phyloP scores from a whole-genome alignment of 228 moss, liverwort and hornwort species.

The Sphagnum fallax region DNA sequence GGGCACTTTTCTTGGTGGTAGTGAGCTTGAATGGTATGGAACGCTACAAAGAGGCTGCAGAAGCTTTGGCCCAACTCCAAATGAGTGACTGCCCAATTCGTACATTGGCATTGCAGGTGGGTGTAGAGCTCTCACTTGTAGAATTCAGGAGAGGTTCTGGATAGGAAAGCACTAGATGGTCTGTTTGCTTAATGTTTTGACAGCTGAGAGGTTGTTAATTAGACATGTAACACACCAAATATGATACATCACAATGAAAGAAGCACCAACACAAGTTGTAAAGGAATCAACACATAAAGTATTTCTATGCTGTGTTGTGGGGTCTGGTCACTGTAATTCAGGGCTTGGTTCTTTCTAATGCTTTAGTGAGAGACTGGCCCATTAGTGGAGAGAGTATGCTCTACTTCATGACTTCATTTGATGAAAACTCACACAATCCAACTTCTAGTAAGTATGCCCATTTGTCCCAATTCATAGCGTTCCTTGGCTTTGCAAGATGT shows the following conservation, averaged over 20 bases:
- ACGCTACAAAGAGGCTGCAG: constrained; percentile 27
- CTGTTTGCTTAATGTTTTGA: neutral
- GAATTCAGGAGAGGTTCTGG: neutral
- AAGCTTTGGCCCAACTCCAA: constrained; percentile 17
- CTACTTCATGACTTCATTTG: too few relatives aligned
- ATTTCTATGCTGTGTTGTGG: neutral
- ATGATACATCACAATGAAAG: neutral
- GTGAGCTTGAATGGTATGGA: constrained; percentile 26
- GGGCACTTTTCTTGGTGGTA: constrained; percentile 33
- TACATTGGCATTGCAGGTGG: constrained; percentile 28
- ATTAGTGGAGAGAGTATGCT: too few relatives aligned
- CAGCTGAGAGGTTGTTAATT: too few relatives aligned
- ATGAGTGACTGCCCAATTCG: constrained; percentile 16
- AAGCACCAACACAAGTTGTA: neutral
- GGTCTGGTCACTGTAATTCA: too few relatives aligned
- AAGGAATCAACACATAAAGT: neutral
- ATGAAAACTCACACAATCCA: too few relatives aligned
- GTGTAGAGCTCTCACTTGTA: neutral
- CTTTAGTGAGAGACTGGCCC: too few relatives aligned
- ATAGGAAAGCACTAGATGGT: neutral
- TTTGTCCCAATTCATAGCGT: too few relatives aligned
- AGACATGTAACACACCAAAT: neutral
- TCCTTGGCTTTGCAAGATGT: too few relatives aligned
- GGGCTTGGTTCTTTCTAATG: too few relatives aligned
- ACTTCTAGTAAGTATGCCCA: too few relatives aligned